Base-by-base conservation (phyloP, 2,329 filamentous ascomycete species). In the Scopulariopsis brevicaulis region DNA sequence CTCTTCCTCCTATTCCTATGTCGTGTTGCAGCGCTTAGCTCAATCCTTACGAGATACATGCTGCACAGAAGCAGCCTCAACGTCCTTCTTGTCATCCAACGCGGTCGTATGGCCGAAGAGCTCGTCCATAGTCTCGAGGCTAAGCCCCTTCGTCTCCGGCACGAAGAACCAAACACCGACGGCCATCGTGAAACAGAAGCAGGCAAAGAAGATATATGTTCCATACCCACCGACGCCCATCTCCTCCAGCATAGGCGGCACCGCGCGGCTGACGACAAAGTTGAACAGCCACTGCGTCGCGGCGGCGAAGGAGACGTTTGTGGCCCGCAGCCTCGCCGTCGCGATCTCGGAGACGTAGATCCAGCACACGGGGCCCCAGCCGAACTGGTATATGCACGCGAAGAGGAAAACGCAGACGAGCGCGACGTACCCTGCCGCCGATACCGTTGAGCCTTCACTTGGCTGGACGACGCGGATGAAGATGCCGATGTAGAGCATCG, bases 211-310 rank as follows among this genome's bases (percentile, higher is more conserved):
- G 67, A 89, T 79, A 69, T 87, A 89, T 28, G 84, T 84, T 32
- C 82, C 83, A 70, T 73, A 48, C 22, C 12, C 34, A 5, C 20
- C 35, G 22, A 32, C 61, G 24, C 73, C 74, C 64, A 77, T 74
- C 14, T 71, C 78, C 71, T 54, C 55, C 51, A 54, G 52, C 58
- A 59, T 59, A 20, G 52, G 37, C 18, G 56, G 43, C 8, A 59
- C 58, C 1, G 58, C 82, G 59, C 83, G 73, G 1, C 86, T 85
- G 58, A 89, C 83, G 8, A 88, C 80, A 60, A 89, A 87, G 66
- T 89, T 89, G 69, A 89, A 89, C 4, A 89, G 69, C 85, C 85
- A 88, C 65, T 89, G 85, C 0, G 83, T 87, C 1, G 82, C 83
- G 0, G 86, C 85, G 0, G 80, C 85, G 53, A 89, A 74, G 2